These are phyloP conservation scores for Ogataea philodendri DNA, from an alignment of 805 yeast species.

Conservation along the genomic window DNA sequence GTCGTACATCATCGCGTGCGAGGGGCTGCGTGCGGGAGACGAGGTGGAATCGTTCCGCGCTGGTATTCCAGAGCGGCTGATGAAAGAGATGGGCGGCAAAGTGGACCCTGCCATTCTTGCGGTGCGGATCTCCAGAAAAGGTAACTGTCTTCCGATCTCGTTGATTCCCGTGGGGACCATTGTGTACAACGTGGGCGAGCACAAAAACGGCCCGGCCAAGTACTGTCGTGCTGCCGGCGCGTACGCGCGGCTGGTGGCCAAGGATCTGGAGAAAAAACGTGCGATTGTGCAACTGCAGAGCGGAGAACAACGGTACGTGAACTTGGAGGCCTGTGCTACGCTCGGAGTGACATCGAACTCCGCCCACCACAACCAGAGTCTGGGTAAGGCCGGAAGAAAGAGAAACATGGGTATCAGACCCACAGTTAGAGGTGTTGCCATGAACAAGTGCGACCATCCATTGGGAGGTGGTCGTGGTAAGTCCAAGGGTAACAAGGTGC, in stretches of 20 bases:
- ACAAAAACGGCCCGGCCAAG: constrained; percentile 75
- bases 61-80: constrained; percentile 78
- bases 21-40: constrained; percentile 92
- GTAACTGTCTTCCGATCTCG: constrained; percentile 88
- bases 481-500: constrained; percentile 90
- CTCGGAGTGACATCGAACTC: constrained; percentile 90
- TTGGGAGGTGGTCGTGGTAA: constrained; percentile 99
- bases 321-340: constrained; percentile 86
- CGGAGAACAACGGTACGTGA: constrained; percentile 92
- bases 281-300: constrained; percentile 82
- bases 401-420: constrained; percentile 94
- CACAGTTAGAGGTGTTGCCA: constrained; percentile 94
- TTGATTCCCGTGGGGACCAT: constrained; percentile 96
- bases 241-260: constrained; percentile 82
- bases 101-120: constrained; percentile 89
- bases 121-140: constrained; percentile 83
- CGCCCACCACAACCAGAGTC: constrained; percentile 82
- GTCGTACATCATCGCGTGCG: constrained; percentile 85
- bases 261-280: constrained; percentile 62
- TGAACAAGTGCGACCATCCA: constrained; percentile 97
- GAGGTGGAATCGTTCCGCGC: constrained; percentile 80
- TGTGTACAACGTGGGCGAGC: constrained; percentile 81
- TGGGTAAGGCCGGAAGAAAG: constrained; percentile 96
- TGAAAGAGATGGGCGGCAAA: constrained; percentile 84
- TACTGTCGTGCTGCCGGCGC: constrained; percentile 94